Percentiles rank a stretch among this genome's conserved stretches.
These are phyloP conservation scores for Neobulgaria alba DNA, from an alignment of 2,329 filamentous ascomycete genomes.

Conservation along the genomic window DNA sequence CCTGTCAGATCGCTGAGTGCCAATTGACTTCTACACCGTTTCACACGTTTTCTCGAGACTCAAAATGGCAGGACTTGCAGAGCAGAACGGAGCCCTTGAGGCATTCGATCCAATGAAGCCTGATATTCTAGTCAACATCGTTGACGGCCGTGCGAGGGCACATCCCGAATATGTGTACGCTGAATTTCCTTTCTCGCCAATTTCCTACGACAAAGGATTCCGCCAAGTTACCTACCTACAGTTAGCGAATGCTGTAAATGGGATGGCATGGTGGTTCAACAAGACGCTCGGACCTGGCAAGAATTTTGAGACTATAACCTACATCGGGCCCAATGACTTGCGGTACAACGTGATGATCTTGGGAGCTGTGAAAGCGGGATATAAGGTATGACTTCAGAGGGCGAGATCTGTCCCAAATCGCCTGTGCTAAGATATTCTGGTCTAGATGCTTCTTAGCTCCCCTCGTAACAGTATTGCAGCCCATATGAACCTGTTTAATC, in stretches of 20 bases:
- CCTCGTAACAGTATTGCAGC: slow-evolving; percentile 30
- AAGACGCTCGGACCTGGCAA: slow-evolving; percentile 9
- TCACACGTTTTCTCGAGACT: too few relatives aligned
- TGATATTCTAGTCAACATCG: background rate
- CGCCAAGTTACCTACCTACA: slow-evolving; percentile 10
- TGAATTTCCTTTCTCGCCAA: slow-evolving; percentile 8
- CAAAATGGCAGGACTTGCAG: background rate
- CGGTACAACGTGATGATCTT: slow-evolving; percentile 13
- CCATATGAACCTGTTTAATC: slow-evolving; percentile 28
- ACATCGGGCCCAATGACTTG: slow-evolving; percentile 33
- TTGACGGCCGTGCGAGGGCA: slow-evolving; percentile 4
- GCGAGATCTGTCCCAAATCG: background rate
- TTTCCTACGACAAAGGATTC: slow-evolving; percentile 9
- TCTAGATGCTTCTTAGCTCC: slow-evolving; percentile 29
- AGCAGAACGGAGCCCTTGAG: background rate
- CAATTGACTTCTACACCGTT: background rate
- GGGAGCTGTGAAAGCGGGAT: slow-evolving; percentile 30
- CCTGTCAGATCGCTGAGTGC: background rate
- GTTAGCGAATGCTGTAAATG: slow-evolving; percentile 19
- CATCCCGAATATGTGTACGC: slow-evolving; percentile 8
- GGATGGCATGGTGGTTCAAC: slow-evolving; percentile 17
- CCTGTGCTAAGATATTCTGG: background rate
- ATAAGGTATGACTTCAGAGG: slow-evolving; percentile 21
- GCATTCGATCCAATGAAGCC: background rate
- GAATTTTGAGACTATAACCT: slow-evolving; percentile 33